A percentile compares a stretch with the other conserved stretches of the same genome.
Evolutionary conservation across 495 filamentous ascomycete species (phyloP).

Genomic region (Penicillium samsonianum): DNA sequence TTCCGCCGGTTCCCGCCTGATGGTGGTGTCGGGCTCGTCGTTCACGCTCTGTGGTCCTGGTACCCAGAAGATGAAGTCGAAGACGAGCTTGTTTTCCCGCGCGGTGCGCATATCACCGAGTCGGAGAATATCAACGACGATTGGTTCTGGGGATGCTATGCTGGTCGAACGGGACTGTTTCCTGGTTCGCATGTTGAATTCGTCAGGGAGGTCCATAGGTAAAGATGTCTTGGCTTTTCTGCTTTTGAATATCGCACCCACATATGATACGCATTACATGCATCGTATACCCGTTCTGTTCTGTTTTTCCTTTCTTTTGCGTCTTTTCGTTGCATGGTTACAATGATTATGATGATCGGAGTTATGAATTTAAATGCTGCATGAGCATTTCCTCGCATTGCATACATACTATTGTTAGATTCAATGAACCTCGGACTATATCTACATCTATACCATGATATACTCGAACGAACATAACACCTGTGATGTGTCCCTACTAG

Average conservation of each 20-base stretch:
- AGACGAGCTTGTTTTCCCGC: slow-evolving; percentile 83
- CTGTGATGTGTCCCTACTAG: neutral
- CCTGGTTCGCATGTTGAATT: slow-evolving; percentile 68
- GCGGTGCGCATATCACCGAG: slow-evolving; percentile 77
- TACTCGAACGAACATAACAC: neutral
- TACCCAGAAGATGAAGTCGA: slow-evolving; percentile 61
- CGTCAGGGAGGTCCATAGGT: slow-evolving; percentile 38
- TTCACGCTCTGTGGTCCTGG: slow-evolving; percentile 70
- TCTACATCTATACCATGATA: neutral
- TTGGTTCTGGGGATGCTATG: slow-evolving; percentile 82
- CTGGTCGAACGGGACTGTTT: slow-evolving; percentile 72
- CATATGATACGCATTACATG: neutral
- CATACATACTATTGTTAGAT: neutral
- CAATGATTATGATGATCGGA: slow-evolving; percentile 7
- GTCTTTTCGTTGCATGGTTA: neutral
- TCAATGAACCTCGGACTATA: neutral
- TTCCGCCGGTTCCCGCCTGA: slow-evolving; percentile 63
- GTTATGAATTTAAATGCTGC: slow-evolving; percentile 6
- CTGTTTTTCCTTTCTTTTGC: neutral
- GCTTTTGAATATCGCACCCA: neutral
- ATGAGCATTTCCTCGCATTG: neutral
- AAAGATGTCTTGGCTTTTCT: neutral
- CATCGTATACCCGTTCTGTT: neutral
- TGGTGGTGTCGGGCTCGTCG: slow-evolving; percentile 64
- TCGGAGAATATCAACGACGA: slow-evolving; percentile 81